A percentile compares a stretch with the other conserved stretches of the same genome.
phyloP scores from a whole-genome alignment of 371 early-diverging fungal species.

The Quaeritorhiza haematococci region DNA sequence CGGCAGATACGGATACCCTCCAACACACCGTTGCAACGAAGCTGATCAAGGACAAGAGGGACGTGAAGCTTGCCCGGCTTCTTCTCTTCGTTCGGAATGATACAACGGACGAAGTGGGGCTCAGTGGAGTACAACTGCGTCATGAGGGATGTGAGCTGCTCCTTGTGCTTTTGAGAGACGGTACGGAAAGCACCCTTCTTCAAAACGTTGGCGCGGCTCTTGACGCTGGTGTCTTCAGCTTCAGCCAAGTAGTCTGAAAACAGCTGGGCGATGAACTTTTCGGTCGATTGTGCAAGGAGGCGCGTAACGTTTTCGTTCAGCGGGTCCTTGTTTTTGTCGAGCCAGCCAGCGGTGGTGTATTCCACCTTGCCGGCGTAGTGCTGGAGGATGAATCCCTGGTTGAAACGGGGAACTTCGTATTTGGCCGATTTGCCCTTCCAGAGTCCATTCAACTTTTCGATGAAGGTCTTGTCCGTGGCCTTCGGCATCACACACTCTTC shows the following conservation, averaged over 20 bases:
- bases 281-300: conserved; percentile 77
- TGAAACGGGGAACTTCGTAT: conserved; percentile 84
- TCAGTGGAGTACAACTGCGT: conserved; percentile 83
- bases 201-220: conserved; percentile 31
- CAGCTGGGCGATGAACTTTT: conserved; percentile 70
- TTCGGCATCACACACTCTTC: conserved; percentile 99
- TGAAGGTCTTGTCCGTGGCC: conserved; percentile 94
- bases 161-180: conserved; percentile 95
- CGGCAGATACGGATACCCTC: conserved; percentile 99
- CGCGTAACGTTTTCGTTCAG: conserved; percentile 92
- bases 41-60: conserved; percentile 88
- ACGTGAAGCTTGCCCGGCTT: conserved; percentile 76
- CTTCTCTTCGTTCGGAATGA: conserved; percentile 97
- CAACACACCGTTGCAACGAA: conserved; percentile 98
- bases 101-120: conserved; percentile 99
- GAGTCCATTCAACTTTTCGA: conserved; percentile 84
- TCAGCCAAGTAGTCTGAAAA: conserved; percentile 77
- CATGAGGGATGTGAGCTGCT: conserved; percentile 90
- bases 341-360: conserved; percentile 94
- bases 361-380: conserved; percentile 99
- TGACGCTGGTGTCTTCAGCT: conserved; percentile 38
- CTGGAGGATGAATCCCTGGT: conserved; percentile 86
- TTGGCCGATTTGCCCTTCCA: conserved; percentile 87
- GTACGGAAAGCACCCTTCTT: conserved; percentile 90
- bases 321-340: conserved; percentile 99